Evolutionary conservation across 2,329 filamentous ascomycete species (phyloP).

Genomic region (Coniochaeta hoffmannii): DNA sequence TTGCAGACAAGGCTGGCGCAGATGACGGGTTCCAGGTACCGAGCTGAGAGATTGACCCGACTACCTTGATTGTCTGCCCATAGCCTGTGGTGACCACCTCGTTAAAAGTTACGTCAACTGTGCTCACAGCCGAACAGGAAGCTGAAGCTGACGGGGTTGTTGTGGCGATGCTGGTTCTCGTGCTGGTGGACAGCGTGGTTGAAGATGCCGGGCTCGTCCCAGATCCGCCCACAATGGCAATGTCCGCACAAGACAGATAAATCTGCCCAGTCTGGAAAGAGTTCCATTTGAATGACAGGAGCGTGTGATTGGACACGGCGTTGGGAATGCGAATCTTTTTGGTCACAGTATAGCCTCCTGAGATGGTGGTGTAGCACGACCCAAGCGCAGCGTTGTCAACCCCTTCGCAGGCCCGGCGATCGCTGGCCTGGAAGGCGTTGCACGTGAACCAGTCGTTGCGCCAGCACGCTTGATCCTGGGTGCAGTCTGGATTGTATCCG

Average conservation of each 20-base stretch:
- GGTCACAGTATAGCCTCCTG: conserved; percentile 44
- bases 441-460: conserved; percentile 50
- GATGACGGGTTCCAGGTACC: conserved; percentile 41
- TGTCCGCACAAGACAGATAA: conserved; percentile 46
- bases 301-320: conserved; percentile 39
- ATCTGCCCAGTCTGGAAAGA: conserved; percentile 46
- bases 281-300: conserved; percentile 47
- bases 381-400: conserved; percentile 34
- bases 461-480: conserved; percentile 32
- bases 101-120: conserved; percentile 34
- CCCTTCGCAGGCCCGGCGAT: conserved; percentile 32
- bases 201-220: conserved; percentile 3
- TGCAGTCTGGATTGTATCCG: conserved; percentile 39
- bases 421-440: conserved; percentile 30
- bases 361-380: conserved; percentile 43
- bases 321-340: conserved; percentile 44
- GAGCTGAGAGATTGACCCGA: conserved; percentile 32
- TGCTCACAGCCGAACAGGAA: conserved; percentile 23
- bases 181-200: conserved; percentile 11
- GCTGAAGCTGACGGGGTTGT: conserved; percentile 7
- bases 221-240: conserved; percentile 29
- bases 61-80: conserved; percentile 43
- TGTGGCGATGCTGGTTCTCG: conserved; percentile 13
- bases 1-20: conserved; percentile 42
- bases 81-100: conserved; percentile 33